These are phyloP conservation scores for Clavispora fructus DNA, from an alignment of 805 yeast species.

Conservation along the genomic window DNA sequence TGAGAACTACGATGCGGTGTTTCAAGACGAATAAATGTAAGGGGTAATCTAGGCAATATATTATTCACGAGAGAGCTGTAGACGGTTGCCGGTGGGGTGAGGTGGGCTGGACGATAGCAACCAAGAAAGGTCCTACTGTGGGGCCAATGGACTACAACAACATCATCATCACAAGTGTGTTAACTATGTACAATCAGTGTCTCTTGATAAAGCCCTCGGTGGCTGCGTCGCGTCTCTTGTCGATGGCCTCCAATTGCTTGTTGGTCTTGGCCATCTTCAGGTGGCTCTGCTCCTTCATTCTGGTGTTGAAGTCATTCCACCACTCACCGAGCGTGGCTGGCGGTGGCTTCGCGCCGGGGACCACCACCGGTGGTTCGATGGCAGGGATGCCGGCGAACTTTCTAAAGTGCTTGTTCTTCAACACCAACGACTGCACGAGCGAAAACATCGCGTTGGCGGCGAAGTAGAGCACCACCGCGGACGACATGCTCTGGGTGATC, in stretches of 20 bases:
- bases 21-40: conserved; percentile 1
- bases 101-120: no score
- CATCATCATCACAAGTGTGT: not conserved
- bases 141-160: no score
- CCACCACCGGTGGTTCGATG: conserved; percentile 48
- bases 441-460: conserved; percentile 76
- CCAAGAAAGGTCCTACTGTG: no score
- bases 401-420: conserved; percentile 60
- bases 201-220: conserved; percentile 35
- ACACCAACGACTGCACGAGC: conserved; percentile 60
- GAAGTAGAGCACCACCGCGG: conserved; percentile 82
- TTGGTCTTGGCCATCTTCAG: conserved; percentile 31
- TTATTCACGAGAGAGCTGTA: not conserved
- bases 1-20: conserved; percentile 30
- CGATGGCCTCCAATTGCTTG: conserved; percentile 32
- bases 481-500: conserved; percentile 81
- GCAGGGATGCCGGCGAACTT: conserved; percentile 53
- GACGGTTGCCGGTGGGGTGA: not conserved
- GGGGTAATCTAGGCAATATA: no score
- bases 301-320: conserved; percentile 29
- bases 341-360: conserved; percentile 22
- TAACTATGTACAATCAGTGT: conserved; percentile 19
- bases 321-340: conserved; percentile 34
- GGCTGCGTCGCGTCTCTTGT: conserved; percentile 27
- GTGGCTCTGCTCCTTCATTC: conserved; percentile 27